Evolutionary conservation across 805 yeast genomes (phyloP).

Genomic region (Metschnikowia amazonensis): DNA sequence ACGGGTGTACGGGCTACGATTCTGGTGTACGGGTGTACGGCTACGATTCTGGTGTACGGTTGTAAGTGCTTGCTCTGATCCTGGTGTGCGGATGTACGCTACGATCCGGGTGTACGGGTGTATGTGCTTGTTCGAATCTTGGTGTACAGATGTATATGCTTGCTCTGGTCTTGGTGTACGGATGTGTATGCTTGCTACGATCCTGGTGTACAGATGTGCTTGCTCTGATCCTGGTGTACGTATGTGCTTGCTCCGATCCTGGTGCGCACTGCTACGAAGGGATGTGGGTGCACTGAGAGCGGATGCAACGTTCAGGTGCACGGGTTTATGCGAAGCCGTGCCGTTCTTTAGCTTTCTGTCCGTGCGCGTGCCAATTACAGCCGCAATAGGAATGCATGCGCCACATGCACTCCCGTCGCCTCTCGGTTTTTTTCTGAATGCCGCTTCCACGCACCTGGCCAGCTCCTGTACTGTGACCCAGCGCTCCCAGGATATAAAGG

Average conservation of each 20-base stretch:
- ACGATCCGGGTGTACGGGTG: no score
- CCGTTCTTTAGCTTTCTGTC: not conserved
- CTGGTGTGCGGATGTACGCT: no score
- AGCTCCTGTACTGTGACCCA: conserved; percentile 5
- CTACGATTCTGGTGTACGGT: not conserved
- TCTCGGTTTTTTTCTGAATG: not conserved
- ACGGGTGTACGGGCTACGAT: not conserved
- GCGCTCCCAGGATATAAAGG: not conserved
- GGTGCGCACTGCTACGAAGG: no score
- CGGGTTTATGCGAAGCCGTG: not conserved
- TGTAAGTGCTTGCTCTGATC: no score
- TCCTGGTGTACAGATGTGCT: no score
- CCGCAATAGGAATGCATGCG: not conserved
- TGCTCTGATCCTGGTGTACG: no score
- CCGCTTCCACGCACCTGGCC: conserved; percentile 6
- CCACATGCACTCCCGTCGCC: conserved; percentile 1
- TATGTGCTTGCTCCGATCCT: no score
- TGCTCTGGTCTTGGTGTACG: no score
- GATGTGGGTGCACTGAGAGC: no score
- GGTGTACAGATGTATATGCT: no score
- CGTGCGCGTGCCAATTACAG: conserved; percentile 1
- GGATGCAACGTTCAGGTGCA: not conserved
- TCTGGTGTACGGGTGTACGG: not conserved
- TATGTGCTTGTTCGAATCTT: no score
- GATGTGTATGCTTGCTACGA: no score